Evolutionary conservation across 2,329 filamentous ascomycete genomes (phyloP), one percentile per base, ranked within the genome.

Genomic region (Alternaria conjuncta): DNA sequence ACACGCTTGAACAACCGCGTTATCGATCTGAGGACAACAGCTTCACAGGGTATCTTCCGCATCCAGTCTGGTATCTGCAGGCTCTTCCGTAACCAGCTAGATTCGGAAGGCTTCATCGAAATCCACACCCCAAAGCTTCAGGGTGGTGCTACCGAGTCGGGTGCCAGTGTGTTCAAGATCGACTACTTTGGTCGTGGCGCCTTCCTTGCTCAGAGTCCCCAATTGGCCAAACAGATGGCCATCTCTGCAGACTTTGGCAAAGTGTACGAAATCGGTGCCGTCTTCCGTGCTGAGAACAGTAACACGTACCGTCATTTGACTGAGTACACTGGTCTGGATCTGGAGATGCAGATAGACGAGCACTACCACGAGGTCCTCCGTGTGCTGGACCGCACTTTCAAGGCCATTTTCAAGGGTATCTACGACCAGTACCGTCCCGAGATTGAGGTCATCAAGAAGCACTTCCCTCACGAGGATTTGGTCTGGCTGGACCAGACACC

Each of bases 271-370:
- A 90, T 96, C 68, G 93, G 93, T 15, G 90, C 92, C 3, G 94
- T 97, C 7, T 97, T 97, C 85, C 89, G 94, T 70, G 94, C 94
- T 1, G 94, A 97, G 78, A 96, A 97, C 83, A 96, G 92, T 76
- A 97, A 97, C 80, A 97, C 94, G 0, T 94, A 97, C 75, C 90
- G 94, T 41, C 94, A 97, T 78, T 85, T 97, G 84, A 97, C 94
- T 0, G 94, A 97, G 79, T 97, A 96, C 78, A 97, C 94, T 5
- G 94, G 94, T 59, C 85, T 97, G 28, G 94, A 97, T 85, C 80
- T 97, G 18, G 94, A 97, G 77, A 97, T 97, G 95, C 87, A 90
- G 4, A 93, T 97, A 67, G 90, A 94, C 54, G 89, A 92, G 71
- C 90, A 96, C 79, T 97, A 97, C 78, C 91, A 97, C 74, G 94